phyloP scores from a whole-genome alignment of 495 filamentous ascomycete species.

The Podospora appendiculata region DNA sequence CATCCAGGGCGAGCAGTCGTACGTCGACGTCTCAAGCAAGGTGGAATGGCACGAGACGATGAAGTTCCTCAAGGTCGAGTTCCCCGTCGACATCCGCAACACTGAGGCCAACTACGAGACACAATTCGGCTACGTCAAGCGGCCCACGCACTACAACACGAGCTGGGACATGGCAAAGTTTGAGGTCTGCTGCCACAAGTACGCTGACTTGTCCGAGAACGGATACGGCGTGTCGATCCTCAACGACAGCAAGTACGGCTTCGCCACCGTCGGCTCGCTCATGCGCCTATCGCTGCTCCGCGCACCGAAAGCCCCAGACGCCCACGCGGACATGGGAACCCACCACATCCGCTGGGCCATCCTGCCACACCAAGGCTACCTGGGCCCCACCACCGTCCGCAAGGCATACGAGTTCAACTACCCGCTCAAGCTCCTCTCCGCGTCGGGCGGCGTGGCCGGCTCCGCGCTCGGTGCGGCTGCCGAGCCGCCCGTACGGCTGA shows the following conservation, averaged over 20 bases:
- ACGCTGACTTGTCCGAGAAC: slow-evolving; percentile 90
- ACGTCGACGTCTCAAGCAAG: slow-evolving; percentile 70
- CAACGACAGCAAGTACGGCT: slow-evolving; percentile 96
- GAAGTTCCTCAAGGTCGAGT: slow-evolving; percentile 99
- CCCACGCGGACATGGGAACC: slow-evolving; percentile 90
- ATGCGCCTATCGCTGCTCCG: slow-evolving; percentile 90
- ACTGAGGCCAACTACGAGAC: slow-evolving; percentile 96
- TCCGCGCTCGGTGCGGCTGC: slow-evolving; percentile 21
- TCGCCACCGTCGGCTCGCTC: slow-evolving; percentile 80
- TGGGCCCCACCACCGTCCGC: slow-evolving; percentile 67
- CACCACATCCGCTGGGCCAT: slow-evolving; percentile 90
- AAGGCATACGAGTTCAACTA: slow-evolving; percentile 88
- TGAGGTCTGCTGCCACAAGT: slow-evolving; percentile 96
- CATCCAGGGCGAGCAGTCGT: slow-evolving; percentile 53
- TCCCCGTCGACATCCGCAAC: slow-evolving; percentile 86
- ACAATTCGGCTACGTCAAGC: slow-evolving; percentile 78
- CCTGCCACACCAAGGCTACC: slow-evolving; percentile 67
- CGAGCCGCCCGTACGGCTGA: slow-evolving; percentile 46
- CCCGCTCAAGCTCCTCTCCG: slow-evolving; percentile 52
- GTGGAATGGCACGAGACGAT: slow-evolving; percentile 91
- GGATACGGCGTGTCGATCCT: slow-evolving; percentile 89
- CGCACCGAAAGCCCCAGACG: slow-evolving; percentile 93
- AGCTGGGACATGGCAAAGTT: slow-evolving; percentile 99
- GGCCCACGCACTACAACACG: slow-evolving; percentile 94
- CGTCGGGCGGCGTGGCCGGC: slow-evolving; percentile 18